These are phyloP conservation scores for Hibiscus tridactylites DNA, from an alignment of 345 rosid species.

Conservation along the genomic window DNA sequence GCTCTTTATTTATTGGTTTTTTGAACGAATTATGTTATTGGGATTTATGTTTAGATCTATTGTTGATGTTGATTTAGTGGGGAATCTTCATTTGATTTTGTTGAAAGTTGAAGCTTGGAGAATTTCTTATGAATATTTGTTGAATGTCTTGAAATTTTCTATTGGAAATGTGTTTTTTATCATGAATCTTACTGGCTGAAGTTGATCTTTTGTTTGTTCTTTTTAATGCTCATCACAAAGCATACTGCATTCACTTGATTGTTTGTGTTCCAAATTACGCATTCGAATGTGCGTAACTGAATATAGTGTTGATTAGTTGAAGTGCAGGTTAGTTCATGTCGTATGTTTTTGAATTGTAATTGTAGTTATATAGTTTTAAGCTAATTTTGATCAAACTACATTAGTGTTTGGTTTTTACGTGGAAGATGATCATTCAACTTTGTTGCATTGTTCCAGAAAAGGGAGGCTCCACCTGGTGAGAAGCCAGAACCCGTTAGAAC, in stretches of 20 bases:
- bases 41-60: neutral
- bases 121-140: too few species aligned
- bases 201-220: neutral
- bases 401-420: neutral
- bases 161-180: neutral
- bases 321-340: neutral
- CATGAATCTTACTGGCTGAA: neutral
- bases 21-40: neutral
- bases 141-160: too few species aligned
- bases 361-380: neutral
- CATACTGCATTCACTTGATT: neutral
- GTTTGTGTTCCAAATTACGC: neutral
- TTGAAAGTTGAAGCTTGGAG: too few species aligned
- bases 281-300: neutral
- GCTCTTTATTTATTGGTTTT: neutral
- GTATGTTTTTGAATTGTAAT: neutral
- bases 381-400: neutral
- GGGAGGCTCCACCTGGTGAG: constrained; percentile 92
- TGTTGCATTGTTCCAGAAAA: constrained; percentile 43
- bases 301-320: neutral
- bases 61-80: neutral
- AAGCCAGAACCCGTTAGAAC: constrained; percentile 93
- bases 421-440: neutral
- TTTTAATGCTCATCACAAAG: neutral
- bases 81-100: too few species aligned